Evolutionary conservation across 306 rosid species (phyloP).

Genomic region (Cicer bijugum): DNA sequence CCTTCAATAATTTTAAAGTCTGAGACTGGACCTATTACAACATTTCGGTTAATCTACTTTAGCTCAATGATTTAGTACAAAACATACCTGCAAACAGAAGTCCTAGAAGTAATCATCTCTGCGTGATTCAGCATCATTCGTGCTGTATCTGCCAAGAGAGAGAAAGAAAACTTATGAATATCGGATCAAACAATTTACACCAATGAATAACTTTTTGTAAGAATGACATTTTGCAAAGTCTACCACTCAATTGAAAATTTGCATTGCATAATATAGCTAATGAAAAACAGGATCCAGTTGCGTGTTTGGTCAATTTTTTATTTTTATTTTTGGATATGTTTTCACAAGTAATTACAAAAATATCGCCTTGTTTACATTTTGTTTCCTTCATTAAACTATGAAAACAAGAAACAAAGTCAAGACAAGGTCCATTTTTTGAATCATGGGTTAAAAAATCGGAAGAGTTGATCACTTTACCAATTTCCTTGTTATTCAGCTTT

Average conservation of each 20-base stretch:
- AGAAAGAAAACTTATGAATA: not conserved
- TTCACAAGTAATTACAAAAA: conserved; percentile 1
- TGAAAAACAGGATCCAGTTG: conserved; percentile 31
- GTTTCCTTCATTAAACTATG: conserved; percentile 2
- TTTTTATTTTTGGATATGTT: not conserved
- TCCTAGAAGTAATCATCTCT: conserved; percentile 60
- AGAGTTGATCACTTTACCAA: conserved; percentile 52
- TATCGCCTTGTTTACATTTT: not conserved
- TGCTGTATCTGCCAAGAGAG: conserved; percentile 64
- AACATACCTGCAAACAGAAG: conserved; percentile 66
- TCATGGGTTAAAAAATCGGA: not conserved
- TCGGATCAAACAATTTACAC: conserved; percentile 38
- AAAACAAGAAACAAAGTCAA: conserved; percentile 4
- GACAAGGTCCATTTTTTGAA: not conserved
- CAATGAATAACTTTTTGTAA: not conserved
- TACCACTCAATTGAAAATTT: conserved; percentile 6
- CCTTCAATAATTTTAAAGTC: not conserved
- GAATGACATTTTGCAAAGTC: conserved; percentile 16
- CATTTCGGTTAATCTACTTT: conserved; percentile 18
- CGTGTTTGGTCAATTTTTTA: not conserved
- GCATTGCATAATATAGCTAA: conserved; percentile 18
- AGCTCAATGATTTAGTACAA: conserved; percentile 28
- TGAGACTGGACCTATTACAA: not conserved
- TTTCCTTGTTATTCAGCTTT: conserved; percentile 70
- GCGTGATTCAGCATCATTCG: conserved; percentile 66